These are phyloP conservation scores for Lindgomyces ingoldianus DNA, from an alignment of 495 filamentous ascomycete genomes.

Conservation along the genomic window DNA sequence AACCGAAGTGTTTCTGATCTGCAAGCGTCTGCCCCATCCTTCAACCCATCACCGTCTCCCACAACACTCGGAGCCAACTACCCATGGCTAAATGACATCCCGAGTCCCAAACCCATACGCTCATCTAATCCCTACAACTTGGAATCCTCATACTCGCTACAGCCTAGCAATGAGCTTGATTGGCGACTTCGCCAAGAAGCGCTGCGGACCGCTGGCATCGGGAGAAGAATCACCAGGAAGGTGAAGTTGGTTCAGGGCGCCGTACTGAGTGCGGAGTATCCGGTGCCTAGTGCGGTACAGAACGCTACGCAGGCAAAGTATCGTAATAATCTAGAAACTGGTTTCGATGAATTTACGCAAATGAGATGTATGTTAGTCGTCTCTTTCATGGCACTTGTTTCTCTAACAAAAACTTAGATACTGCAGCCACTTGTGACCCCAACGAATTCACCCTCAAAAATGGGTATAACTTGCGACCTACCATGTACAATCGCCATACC, in stretches of 20 bases:
- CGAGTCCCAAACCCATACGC: too few relatives aligned
- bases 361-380: slow-evolving; percentile 70
- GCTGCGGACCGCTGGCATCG: too few relatives aligned
- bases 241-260: neutral
- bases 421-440: slow-evolving; percentile 96
- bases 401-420: slow-evolving; percentile 58
- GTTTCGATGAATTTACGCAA: slow-evolving; percentile 95
- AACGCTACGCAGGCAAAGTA: slow-evolving; percentile 55
- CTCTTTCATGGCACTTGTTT: neutral
- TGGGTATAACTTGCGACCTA: slow-evolving; percentile 94
- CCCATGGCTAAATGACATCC: too few relatives aligned
- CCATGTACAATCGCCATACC: slow-evolving; percentile 99
- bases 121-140: too few relatives aligned
- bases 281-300: slow-evolving; percentile 3
- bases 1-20: too few relatives aligned
- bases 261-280: neutral
- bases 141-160: too few relatives aligned
- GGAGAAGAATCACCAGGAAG: too few relatives aligned
- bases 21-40: too few relatives aligned
- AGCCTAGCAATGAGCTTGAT: too few relatives aligned
- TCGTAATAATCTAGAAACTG: slow-evolving; percentile 80
- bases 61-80: too few relatives aligned
- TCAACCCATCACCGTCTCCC: too few relatives aligned
- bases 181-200: too few relatives aligned
- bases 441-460: slow-evolving; percentile 99